Evolutionary conservation across 371 early-diverging fungal genomes (phyloP).

Genomic region (Mucor sp.): DNA sequence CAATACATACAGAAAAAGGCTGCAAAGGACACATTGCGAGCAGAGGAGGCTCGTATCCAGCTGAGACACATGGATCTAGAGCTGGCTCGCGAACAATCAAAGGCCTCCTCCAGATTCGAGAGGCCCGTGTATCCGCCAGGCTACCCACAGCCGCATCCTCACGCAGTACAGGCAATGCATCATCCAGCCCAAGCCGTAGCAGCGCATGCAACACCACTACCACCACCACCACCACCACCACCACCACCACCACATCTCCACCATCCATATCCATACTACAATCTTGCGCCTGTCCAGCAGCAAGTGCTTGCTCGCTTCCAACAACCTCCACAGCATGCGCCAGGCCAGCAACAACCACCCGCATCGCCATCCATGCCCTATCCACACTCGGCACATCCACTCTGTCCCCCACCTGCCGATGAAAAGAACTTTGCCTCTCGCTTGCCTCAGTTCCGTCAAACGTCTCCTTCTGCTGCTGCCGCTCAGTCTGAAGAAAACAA

Average conservation of each 20-base stretch:
- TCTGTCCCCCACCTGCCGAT: conserved; percentile 25
- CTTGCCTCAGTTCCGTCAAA: conserved; percentile 4
- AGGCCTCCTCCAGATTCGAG: conserved; percentile 15
- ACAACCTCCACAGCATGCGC: conserved; percentile 10
- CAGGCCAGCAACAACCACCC: conserved; percentile 8
- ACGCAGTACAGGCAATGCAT: not conserved
- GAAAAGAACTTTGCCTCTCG: conserved; percentile 1
- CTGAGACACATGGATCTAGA: conserved; percentile 45
- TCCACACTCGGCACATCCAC: conserved; percentile 44
- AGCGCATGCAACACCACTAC: too few species aligned
- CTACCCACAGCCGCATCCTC: conserved; percentile 5
- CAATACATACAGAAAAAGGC: conserved; percentile 36
- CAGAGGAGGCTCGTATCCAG: conserved; percentile 43
- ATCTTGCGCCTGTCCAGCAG: conserved; percentile 39
- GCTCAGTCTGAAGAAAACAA: conserved; percentile 5
- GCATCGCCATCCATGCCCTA: conserved; percentile 34
- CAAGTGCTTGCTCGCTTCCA: conserved; percentile 39
- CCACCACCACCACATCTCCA: too few species aligned
- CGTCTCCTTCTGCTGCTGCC: conserved; percentile 9
- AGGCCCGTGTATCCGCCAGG: conserved; percentile 1
- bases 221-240: too few species aligned
- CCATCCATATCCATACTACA: conserved; percentile 17
- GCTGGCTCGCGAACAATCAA: conserved; percentile 33
- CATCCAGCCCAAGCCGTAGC: conserved; percentile 4
- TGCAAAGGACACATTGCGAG: conserved; percentile 38